A percentile compares a stretch with the other conserved stretches of the same genome.
Conservation (phyloP, 2,329 filamentous ascomycete species). For the Rutstroemia sp. region DNA sequence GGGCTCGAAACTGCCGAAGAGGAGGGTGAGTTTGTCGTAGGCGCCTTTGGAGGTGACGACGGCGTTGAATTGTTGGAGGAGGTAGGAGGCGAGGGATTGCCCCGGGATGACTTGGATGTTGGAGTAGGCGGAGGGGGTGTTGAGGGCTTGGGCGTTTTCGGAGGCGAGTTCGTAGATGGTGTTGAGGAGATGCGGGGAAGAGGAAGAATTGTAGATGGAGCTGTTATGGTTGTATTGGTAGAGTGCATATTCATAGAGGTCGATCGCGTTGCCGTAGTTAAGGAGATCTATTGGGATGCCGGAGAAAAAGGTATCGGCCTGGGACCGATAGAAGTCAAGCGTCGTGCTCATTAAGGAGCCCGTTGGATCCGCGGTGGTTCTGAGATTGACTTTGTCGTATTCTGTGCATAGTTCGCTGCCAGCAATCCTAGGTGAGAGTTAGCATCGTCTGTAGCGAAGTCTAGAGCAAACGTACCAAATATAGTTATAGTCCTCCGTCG, state of each 20-base stretch:
- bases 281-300: slow-evolving; percentile 12
- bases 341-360: background rate
- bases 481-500: slow-evolving; percentile 1
- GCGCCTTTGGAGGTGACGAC: slow-evolving; percentile 35
- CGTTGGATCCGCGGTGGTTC: slow-evolving; percentile 5
- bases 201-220: slow-evolving; percentile 37
- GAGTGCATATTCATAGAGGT: slow-evolving; percentile 54
- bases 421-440: slow-evolving; percentile 16
- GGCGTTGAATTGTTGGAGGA: slow-evolving; percentile 36
- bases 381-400: slow-evolving; percentile 12
- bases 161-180: slow-evolving; percentile 57
- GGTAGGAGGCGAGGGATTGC: slow-evolving; percentile 41
- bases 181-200: slow-evolving; percentile 37
- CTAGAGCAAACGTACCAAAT: background rate
- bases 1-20: slow-evolving; percentile 48
- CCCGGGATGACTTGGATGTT: slow-evolving; percentile 44
- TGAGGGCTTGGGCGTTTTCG: slow-evolving; percentile 53
- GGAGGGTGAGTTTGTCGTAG: slow-evolving; percentile 41
- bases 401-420: slow-evolving; percentile 21
- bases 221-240: slow-evolving; percentile 47
- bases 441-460: background rate
- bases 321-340: slow-evolving; percentile 19
- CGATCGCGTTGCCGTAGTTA: slow-evolving; percentile 37
- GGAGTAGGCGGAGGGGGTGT: slow-evolving; percentile 39
- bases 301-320: slow-evolving; percentile 17